Evolutionary conservation across 202 grass and related monocot genomes (phyloP).

Genomic region (Setaria viridis): DNA sequence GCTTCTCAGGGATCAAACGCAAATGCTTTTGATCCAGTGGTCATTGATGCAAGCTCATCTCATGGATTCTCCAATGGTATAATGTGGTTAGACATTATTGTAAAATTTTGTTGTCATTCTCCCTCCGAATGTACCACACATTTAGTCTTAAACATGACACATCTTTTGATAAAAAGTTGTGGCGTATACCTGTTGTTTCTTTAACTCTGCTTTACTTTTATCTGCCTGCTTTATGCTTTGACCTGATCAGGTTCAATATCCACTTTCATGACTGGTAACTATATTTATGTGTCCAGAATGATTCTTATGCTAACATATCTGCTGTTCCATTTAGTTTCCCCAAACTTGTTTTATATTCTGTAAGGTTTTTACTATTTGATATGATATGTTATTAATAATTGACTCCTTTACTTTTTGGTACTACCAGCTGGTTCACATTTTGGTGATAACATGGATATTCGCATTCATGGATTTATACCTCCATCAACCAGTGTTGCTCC

Average conservation of each 20-base stretch:
- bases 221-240: slow-evolving; percentile 21
- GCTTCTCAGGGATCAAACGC: slow-evolving; percentile 68
- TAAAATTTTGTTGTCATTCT: neutral
- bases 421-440: slow-evolving; percentile 56
- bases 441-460: slow-evolving; percentile 69
- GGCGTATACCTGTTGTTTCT: slow-evolving; percentile 4
- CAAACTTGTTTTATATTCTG: slow-evolving; percentile 1
- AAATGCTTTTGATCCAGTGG: slow-evolving; percentile 66
- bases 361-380: slow-evolving; percentile 12
- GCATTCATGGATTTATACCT: slow-evolving; percentile 93
- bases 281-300: slow-evolving; percentile 11
- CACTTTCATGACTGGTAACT: slow-evolving; percentile 18
- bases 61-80: slow-evolving; percentile 69
- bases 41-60: slow-evolving; percentile 66
- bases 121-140: neutral
- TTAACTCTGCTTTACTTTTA: neutral
- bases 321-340: slow-evolving; percentile 20
- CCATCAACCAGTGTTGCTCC: slow-evolving; percentile 72
- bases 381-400: slow-evolving; percentile 18
- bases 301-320: slow-evolving; percentile 23
- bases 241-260: slow-evolving; percentile 21
- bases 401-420: slow-evolving; percentile 49
- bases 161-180: slow-evolving; percentile 5
- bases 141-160: slow-evolving; percentile 23
- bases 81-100: slow-evolving; percentile 19